A percentile compares a stretch with the other conserved stretches of the same genome.
These are phyloP conservation scores for Linnemannia elongata DNA, from an alignment of 192 early-diverging fungal species.

Conservation along the genomic window DNA sequence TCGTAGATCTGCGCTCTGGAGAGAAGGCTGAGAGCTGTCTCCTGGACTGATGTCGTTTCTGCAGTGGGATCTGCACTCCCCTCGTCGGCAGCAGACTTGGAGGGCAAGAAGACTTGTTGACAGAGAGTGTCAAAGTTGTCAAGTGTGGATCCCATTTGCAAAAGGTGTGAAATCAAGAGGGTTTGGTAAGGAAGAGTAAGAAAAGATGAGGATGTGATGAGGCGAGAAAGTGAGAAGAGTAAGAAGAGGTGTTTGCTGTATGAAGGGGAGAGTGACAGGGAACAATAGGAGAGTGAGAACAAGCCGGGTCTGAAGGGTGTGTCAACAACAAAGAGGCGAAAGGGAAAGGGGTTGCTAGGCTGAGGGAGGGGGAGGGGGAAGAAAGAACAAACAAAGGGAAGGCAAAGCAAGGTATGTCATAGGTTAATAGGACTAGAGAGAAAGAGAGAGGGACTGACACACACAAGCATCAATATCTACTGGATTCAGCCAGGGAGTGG, in stretches of 20 bases:
- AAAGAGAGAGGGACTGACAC: not conserved
- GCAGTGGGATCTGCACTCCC: not conserved
- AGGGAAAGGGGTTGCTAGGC: not conserved
- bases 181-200: not conserved
- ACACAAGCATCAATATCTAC: not conserved
- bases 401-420: not conserved
- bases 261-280: not conserved
- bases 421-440: not conserved
- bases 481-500: not conserved
- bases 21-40: conserved; percentile 43
- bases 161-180: not conserved
- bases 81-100: not conserved
- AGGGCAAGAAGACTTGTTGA: conserved; percentile 20
- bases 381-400: not conserved
- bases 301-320: not conserved
- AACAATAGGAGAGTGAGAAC: not conserved
- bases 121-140: conserved; percentile 19
- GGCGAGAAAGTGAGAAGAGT: not conserved
- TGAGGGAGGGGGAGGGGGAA: not conserved
- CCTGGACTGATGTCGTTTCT: conserved; percentile 14
- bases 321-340: not conserved
- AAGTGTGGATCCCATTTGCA: not conserved
- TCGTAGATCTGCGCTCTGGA: conserved; percentile 44
- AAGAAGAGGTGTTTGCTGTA: not conserved
- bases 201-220: not conserved